A percentile compares a stretch with the other conserved stretches of the same genome.
These are phyloP conservation scores for Rhytidhysteron rufulum DNA, from an alignment of 2,329 filamentous ascomycete species.

Conservation along the genomic window DNA sequence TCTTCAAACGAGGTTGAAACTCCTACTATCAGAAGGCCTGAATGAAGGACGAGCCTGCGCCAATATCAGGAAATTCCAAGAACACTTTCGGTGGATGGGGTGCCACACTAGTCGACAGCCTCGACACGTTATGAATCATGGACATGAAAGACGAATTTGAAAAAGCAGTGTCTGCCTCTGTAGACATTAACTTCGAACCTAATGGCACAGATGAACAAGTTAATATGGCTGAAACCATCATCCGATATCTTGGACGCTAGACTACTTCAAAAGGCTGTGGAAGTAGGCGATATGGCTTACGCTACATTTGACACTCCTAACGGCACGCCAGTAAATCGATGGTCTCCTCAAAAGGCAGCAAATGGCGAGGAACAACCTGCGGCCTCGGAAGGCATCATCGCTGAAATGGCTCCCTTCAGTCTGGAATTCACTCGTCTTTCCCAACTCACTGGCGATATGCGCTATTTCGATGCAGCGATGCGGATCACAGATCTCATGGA, in stretches of 20 bases:
- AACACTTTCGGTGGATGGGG: conserved; percentile 38
- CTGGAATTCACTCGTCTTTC: conserved; percentile 12
- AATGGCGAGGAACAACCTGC: conserved; percentile 22
- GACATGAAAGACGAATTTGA: conserved; percentile 36
- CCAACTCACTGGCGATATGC: conserved; percentile 9
- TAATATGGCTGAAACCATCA: conserved; percentile 42
- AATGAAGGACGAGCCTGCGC: conserved; percentile 37
- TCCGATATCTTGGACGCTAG: conserved; percentile 14
- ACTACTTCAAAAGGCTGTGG: conserved; percentile 8
- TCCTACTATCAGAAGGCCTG: conserved; percentile 36
- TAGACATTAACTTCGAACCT: conserved; percentile 33
- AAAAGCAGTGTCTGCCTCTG: conserved; percentile 31
- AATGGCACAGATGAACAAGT: conserved; percentile 25
- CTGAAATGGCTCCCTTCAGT: conserved; percentile 35
- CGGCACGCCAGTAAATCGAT: conserved; percentile 37
- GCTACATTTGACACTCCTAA: conserved; percentile 36
- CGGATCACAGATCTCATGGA: conserved; percentile 7
- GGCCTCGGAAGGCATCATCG: conserved; percentile 28
- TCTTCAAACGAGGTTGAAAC: conserved; percentile 32
- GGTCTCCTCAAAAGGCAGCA: conserved; percentile 23
- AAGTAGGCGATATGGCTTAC: conserved; percentile 25
- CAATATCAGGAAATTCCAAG: conserved; percentile 25
- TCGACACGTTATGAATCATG: conserved; percentile 39
- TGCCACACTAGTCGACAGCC: conserved; percentile 35
- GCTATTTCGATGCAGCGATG: conserved; percentile 8